Base-by-base conservation (phyloP, 306 rosid species). In the Clitoria ternatea region DNA sequence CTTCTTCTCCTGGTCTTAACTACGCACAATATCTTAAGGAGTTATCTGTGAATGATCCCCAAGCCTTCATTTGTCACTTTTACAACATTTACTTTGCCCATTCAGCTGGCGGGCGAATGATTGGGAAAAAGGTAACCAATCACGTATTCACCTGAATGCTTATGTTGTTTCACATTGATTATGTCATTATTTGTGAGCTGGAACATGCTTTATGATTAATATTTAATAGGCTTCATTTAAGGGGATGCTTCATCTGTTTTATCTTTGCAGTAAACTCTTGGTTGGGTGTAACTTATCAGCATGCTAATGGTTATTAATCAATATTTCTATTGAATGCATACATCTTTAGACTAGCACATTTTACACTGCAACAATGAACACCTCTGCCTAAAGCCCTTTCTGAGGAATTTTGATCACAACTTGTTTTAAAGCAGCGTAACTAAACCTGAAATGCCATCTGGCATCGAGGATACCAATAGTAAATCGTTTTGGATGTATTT, bases 71-170 rank as follows among this genome's bases (percentile, higher is more conserved):
- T 32, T 95, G 97, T 86, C 99, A 95, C 81, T 95, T 91, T 64
- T 95, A 95, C 80, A 95, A 95, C 77, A 81, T 81, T 52, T 95
- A 91, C 88, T 95, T 95, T 66, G 99, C 99, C 43, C 99, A 95
- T 75, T 30, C 92, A 11, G 99, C 99, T 35, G 99, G 99, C 10
- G 99, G 99, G 61, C 88, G 99, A 71, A 91, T 91, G 96, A 91
- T 95, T 24, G 99, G 99, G 60, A 77, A 43, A 37, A 77, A 77
- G 81, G 81, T 77, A 69, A 79, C 8, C 19, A 50, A 23, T 70
- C 27, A 11, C 32, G 1, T 75, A 50, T 18, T 70, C 27, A 11
- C 32, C 1, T 75, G 36, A 65, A 26, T 14, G 12, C 50, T 33
- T 36, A 61, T 44, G 67, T 19, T 57, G 61, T 53, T 8, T 33